Evolutionary conservation across 2,329 filamentous ascomycete genomes (phyloP).

Genomic region (Colletotrichum sp.): DNA sequence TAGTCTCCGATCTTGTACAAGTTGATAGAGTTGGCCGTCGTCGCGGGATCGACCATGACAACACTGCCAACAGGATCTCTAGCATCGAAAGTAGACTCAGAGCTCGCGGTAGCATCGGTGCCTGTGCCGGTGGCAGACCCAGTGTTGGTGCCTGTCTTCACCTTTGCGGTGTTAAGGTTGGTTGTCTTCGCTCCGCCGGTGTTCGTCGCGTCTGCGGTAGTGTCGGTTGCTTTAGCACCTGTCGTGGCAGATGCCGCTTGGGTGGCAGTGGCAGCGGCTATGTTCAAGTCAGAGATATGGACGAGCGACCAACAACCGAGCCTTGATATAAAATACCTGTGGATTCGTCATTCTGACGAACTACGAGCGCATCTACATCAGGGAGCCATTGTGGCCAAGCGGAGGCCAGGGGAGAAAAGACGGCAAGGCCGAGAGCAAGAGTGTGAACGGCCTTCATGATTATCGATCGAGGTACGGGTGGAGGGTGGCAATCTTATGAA

Average conservation of each 20-base stretch:
- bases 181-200: slow-evolving; percentile 33
- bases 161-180: slow-evolving; percentile 45
- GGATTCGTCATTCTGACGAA: slow-evolving; percentile 46
- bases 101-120: slow-evolving; percentile 27
- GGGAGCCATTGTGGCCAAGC: slow-evolving; percentile 64
- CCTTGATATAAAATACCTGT: slow-evolving; percentile 18
- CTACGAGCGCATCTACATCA: slow-evolving; percentile 56
- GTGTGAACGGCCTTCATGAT: slow-evolving; percentile 22
- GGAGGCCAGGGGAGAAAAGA: slow-evolving; percentile 45
- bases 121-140: slow-evolving; percentile 28
- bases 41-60: slow-evolving; percentile 42
- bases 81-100: slow-evolving; percentile 47
- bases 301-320: not conserved
- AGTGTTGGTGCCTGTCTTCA: slow-evolving; percentile 24
- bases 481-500: not conserved
- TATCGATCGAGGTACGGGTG: not conserved
- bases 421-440: slow-evolving; percentile 24
- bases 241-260: slow-evolving; percentile 2
- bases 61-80: slow-evolving; percentile 55
- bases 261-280: not conserved
- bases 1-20: slow-evolving; percentile 66
- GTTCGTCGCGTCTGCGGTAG: slow-evolving; percentile 24
- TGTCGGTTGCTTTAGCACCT: slow-evolving; percentile 21
- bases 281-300: not conserved
- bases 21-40: slow-evolving; percentile 46